Conservation (phyloP, 495 filamentous ascomycete species). For the Penicillium odoratum region DNA sequence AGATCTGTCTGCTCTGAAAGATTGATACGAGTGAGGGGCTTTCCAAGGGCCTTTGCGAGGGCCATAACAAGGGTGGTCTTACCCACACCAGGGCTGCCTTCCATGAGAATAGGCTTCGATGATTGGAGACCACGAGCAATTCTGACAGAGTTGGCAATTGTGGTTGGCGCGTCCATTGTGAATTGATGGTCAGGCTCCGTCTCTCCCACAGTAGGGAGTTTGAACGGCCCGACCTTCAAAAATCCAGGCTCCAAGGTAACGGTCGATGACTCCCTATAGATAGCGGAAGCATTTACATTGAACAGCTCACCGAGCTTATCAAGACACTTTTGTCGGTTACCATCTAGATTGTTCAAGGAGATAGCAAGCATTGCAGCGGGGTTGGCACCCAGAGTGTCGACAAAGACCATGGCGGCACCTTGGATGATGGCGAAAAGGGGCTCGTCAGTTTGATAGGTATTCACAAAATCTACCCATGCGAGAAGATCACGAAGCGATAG, state of each 20-base stretch:
- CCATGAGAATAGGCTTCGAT: conserved; percentile 85
- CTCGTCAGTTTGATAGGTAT: conserved; percentile 55
- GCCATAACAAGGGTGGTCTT: conserved; percentile 93
- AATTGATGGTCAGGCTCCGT: conserved; percentile 60
- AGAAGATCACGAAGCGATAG: conserved; percentile 90
- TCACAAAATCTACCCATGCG: conserved; percentile 92
- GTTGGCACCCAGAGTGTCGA: conserved; percentile 93
- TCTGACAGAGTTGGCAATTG: conserved; percentile 82
- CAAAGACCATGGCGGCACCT: conserved; percentile 92
- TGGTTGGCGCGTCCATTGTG: conserved; percentile 85
- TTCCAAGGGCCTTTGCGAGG: conserved; percentile 73
- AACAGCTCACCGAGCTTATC: conserved; percentile 68
- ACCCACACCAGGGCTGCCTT: conserved; percentile 95
- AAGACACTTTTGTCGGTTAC: conserved; percentile 70
- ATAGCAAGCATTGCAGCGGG: conserved; percentile 80
- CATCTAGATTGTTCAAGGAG: conserved; percentile 52
- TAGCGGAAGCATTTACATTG: conserved; percentile 54
- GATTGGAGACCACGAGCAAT: conserved; percentile 88
- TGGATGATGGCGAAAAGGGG: conserved; percentile 65
- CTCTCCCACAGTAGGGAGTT: conserved; percentile 51
- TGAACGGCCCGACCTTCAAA: conserved; percentile 72
- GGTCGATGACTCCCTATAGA: conserved; percentile 59
- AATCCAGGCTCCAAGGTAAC: conserved; percentile 47
- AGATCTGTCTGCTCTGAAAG: conserved; percentile 97
- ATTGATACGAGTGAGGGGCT: conserved; percentile 87